Evolutionary conservation across 2,329 filamentous ascomycete genomes (phyloP), one percentile per base, ranked within the genome.

Genomic region (Dactylellina parvicollis): DNA sequence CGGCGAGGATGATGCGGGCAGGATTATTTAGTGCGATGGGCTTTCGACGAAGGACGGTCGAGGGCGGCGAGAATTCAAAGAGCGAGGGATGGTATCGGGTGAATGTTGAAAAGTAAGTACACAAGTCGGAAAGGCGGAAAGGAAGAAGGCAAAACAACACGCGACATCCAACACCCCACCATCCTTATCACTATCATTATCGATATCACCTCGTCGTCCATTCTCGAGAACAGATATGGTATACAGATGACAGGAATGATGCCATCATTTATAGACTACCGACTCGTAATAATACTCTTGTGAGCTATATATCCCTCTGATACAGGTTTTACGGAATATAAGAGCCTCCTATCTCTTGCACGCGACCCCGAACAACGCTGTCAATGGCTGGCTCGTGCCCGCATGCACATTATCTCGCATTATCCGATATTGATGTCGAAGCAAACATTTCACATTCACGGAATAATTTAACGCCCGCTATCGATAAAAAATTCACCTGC

Each of bases 81-180:
- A 36, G 22, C 36, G 50, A 50, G 28, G 24, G 49, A 46, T 42
- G 44, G 26, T 52, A 42, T 64, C 42, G 30, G 44, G 62, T 28
- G 22, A 20, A 30, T 46, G 44, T 59, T 18, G 22, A 20, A 65
- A 22, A 8, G 18, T 55, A 22, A 10, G 40, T 22, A 40, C 30
- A 44, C 44, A 44, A 55, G 49, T 26, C 61, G 16, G 10, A 30
- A 32, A 4, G 10, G 44, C 16, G 14, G 18, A 36, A 20, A 24
- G 34, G 20, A n/a, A 36, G 26, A 38, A 18, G 16, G 9, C 20
- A 55, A 64, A 71, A 71, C 67, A 72, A 72, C 67, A 72, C 67
- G 67, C 67, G 67, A 72, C 67, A 52, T 72, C 50, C 67, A 72
- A 72, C 67, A 54, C 38, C 26, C 38, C 38, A 24, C 55, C 38